Evolutionary conservation across 768 basidiomycete genomes (phyloP).

Genomic region (Mycena latifolia): DNA sequence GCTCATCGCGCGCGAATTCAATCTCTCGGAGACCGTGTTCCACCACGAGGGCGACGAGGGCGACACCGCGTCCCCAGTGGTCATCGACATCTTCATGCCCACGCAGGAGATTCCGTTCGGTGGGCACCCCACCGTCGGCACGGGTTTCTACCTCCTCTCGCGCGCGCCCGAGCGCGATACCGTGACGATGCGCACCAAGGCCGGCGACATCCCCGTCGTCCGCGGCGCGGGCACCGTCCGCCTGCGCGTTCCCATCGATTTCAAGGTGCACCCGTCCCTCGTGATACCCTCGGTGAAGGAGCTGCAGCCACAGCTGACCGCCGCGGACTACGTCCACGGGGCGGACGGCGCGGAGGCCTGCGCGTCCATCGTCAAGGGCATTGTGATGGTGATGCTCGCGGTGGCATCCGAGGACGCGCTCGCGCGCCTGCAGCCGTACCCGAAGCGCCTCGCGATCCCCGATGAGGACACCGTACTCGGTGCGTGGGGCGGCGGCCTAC

Average conservation of each 20-base stretch:
- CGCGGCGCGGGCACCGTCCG: slow-evolving; percentile 45
- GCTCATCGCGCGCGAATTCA: slow-evolving; percentile 60
- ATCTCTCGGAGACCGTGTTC: slow-evolving; percentile 63
- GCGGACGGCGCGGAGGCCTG: slow-evolving; percentile 47
- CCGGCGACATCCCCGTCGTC: slow-evolving; percentile 54
- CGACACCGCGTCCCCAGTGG: slow-evolving; percentile 36
- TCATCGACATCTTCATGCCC: slow-evolving; percentile 57
- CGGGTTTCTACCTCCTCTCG: slow-evolving; percentile 55
- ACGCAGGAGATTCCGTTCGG: slow-evolving; percentile 57
- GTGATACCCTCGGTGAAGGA: slow-evolving; percentile 42
- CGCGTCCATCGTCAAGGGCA: slow-evolving; percentile 61
- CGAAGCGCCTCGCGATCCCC: slow-evolving; percentile 41
- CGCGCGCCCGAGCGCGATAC: slow-evolving; percentile 33
- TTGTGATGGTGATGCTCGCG: slow-evolving; percentile 56
- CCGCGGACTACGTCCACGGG: slow-evolving; percentile 53
- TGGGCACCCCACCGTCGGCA: slow-evolving; percentile 61
- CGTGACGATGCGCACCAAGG: slow-evolving; percentile 54
- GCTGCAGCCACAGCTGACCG: slow-evolving; percentile 43
- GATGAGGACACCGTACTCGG: slow-evolving; percentile 40
- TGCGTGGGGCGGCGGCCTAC: slow-evolving; percentile 52
- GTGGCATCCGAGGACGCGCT: slow-evolving; percentile 55
- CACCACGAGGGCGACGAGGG: slow-evolving; percentile 46
- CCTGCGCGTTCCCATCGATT: slow-evolving; percentile 55
- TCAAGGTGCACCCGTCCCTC: slow-evolving; percentile 50
- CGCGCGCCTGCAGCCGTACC: slow-evolving; percentile 43